phyloP scores from a whole-genome alignment of 1,139 yeast species.

The Diutina scorzettiae region DNA sequence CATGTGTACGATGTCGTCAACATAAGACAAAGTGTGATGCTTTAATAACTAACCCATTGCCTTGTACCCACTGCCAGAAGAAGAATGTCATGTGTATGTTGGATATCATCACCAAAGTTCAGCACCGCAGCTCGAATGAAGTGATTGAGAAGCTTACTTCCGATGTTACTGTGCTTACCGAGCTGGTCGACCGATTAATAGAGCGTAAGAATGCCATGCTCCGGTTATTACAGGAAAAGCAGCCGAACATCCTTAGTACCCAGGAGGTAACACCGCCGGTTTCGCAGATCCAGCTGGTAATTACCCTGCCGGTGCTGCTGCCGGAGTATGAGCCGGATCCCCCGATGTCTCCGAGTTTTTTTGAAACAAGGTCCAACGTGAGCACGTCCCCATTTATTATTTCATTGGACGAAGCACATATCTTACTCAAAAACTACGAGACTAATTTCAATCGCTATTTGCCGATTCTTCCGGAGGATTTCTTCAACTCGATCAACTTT shows the following conservation, averaged over 20 bases:
- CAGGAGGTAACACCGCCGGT: not conserved
- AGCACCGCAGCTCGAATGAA: not conserved
- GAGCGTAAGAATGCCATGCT: slow-evolving; percentile 1
- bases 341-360: not conserved
- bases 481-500: slow-evolving; percentile 17
- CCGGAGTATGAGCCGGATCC: not conserved
- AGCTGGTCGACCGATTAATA: slow-evolving; percentile 1
- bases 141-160: not conserved
- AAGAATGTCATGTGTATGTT: slow-evolving; percentile 39
- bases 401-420: not conserved
- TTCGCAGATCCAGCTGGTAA: slow-evolving; percentile 3
- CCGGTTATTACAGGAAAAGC: not conserved
- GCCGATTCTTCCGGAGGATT: slow-evolving; percentile 31
- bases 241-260: not conserved
- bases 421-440: slow-evolving; percentile 2
- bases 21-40: slow-evolving; percentile 61
- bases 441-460: slow-evolving; percentile 21
- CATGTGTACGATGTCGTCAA: slow-evolving; percentile 52
- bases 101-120: slow-evolving; percentile 12
- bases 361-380: not conserved
- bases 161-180: not conserved
- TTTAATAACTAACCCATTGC: slow-evolving; percentile 32
- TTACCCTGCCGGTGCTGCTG: slow-evolving; percentile 5
- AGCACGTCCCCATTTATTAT: not conserved
- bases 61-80: slow-evolving; percentile 47